Percentiles rank a stretch among this genome's conserved stretches.
phyloP scores from a whole-genome alignment of 73 alveolate species.

The Paramecium biaurelia region DNA sequence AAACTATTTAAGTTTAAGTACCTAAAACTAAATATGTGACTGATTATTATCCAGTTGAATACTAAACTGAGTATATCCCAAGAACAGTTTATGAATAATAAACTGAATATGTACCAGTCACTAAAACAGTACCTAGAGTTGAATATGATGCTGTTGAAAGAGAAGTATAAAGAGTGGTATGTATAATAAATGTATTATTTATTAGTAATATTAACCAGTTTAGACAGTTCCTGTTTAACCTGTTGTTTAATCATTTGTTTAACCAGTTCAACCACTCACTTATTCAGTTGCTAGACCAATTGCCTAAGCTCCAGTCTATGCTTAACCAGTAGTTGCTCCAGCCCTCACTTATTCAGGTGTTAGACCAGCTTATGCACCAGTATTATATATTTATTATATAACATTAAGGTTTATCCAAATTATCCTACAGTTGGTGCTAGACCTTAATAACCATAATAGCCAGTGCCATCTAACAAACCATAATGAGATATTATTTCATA shows the following conservation, averaged over 20 bases:
- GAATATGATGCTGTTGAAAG: slow-evolving; percentile 58
- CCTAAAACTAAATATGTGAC: slow-evolving; percentile 62
- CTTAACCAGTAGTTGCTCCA: slow-evolving; percentile 17
- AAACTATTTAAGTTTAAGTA: slow-evolving; percentile 7
- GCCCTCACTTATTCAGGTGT: neutral
- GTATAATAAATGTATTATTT: neutral
- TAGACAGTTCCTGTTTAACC: neutral
- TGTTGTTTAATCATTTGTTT: neutral
- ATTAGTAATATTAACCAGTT: neutral
- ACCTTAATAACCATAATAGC: neutral
- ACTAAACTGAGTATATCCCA: slow-evolving; percentile 55
- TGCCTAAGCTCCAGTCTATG: slow-evolving; percentile 19
- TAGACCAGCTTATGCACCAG: slow-evolving; percentile 21
- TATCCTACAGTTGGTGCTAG: neutral
- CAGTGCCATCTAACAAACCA: neutral
- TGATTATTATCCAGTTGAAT: slow-evolving; percentile 64
- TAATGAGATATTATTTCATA: neutral
- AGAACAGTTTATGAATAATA: slow-evolving; percentile 43
- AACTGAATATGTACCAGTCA: slow-evolving; percentile 58
- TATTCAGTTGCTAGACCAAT: slow-evolving; percentile 26
- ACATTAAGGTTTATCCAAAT: neutral
- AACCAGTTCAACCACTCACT: neutral
- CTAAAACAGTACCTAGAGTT: slow-evolving; percentile 46
- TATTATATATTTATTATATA: neutral
- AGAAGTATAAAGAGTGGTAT: slow-evolving; percentile 37